These are phyloP conservation scores for Xerocomus cyaneibrunnescens DNA, from an alignment of 1,284 basidiomycete genomes.

Conservation along the genomic window DNA sequence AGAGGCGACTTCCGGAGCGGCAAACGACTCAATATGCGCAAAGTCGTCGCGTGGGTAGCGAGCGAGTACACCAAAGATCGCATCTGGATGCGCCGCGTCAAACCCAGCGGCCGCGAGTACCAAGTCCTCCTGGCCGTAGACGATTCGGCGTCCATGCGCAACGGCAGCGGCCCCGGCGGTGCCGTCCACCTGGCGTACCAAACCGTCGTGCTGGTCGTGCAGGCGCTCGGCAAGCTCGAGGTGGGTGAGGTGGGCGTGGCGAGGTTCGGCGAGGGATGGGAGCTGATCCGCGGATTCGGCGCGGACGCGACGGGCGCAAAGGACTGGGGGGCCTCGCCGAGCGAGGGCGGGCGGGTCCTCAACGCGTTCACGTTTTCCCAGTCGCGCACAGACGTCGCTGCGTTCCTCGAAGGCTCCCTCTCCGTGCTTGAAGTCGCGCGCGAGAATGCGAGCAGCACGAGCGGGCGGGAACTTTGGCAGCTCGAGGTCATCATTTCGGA, in stretches of 20 bases:
- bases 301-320: slow-evolving; percentile 48
- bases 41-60: slow-evolving; percentile 98
- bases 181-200: slow-evolving; percentile 95
- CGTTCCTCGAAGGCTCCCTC: slow-evolving; percentile 84
- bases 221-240: slow-evolving; percentile 90
- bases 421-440: slow-evolving; percentile 74
- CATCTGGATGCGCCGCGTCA: slow-evolving; percentile 96
- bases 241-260: slow-evolving; percentile 93
- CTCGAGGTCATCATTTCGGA: slow-evolving; percentile 98
- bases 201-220: slow-evolving; percentile 90
- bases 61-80: slow-evolving; percentile 99
- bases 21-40: slow-evolving; percentile 99
- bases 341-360: slow-evolving; percentile 53
- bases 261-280: slow-evolving; percentile 86
- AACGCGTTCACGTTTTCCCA: slow-evolving; percentile 90
- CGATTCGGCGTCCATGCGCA: slow-evolving; percentile 96
- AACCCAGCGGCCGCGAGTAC: slow-evolving; percentile 93
- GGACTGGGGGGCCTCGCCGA: slow-evolving; percentile 32
- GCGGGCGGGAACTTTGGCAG: slow-evolving; percentile 89
- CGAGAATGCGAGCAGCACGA: slow-evolving; percentile 49
- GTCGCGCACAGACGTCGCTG: slow-evolving; percentile 86
- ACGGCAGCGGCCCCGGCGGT: slow-evolving; percentile 87
- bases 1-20: slow-evolving; percentile 98
- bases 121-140: slow-evolving; percentile 95
- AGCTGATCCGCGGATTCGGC: slow-evolving; percentile 86